phyloP scores from a whole-genome alignment of 805 yeast genomes.

The Blastobotrys terrestris region DNA sequence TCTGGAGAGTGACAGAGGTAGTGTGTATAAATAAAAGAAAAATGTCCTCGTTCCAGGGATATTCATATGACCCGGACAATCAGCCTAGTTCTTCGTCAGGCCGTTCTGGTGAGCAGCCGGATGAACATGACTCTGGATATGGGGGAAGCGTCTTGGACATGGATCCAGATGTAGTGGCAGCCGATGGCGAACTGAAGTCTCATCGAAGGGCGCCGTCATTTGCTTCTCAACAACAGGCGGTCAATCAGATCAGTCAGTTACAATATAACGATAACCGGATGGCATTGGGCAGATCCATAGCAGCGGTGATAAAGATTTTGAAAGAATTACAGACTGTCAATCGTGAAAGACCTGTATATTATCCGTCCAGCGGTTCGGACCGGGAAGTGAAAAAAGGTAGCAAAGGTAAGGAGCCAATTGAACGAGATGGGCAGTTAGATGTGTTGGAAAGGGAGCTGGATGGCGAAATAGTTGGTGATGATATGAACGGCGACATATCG shows the following conservation, averaged over 20 bases:
- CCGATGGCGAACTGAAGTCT: conserved; percentile 21
- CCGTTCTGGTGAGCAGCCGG: not conserved
- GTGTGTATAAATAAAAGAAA: not conserved
- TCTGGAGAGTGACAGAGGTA: not conserved
- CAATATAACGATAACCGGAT: conserved; percentile 70
- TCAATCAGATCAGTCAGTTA: conserved; percentile 61
- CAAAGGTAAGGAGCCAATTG: conserved; percentile 2
- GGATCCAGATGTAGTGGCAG: conserved; percentile 24
- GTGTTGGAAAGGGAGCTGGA: not conserved
- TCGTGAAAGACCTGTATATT: conserved; percentile 26
- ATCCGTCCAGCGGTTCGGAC: conserved; percentile 19
- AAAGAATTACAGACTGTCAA: conserved; percentile 26
- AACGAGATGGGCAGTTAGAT: not conserved
- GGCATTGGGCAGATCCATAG: conserved; percentile 46
- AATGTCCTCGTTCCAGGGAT: not conserved
- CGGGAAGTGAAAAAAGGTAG: conserved; percentile 3
- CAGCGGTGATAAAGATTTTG: conserved; percentile 24
- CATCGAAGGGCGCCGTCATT: conserved; percentile 18
- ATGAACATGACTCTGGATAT: conserved; percentile 3
- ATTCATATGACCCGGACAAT: conserved; percentile 4
- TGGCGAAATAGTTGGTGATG: not conserved
- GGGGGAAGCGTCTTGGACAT: conserved; percentile 6
- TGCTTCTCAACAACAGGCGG: conserved; percentile 31
- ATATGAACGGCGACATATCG: not conserved
- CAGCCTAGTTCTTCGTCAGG: conserved; percentile 5